Base-by-base conservation (phyloP, 352 stramenopile species). In the Phytophthora capsici region DNA sequence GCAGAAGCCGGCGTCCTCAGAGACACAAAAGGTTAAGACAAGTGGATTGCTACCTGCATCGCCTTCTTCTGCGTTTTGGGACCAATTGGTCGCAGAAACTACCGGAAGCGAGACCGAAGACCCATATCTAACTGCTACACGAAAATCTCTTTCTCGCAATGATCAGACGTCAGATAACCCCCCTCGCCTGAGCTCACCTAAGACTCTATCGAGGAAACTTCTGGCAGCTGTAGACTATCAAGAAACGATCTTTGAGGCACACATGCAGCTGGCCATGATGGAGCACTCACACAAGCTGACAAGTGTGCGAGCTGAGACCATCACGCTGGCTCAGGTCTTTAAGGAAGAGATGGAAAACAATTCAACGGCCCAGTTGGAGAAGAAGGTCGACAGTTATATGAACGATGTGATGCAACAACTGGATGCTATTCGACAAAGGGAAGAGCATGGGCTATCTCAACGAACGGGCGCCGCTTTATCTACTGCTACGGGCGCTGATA, bases 201-300 rank as follows among this genome's bases (percentile, higher is more conserved):
- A 60, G 16, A 72, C 80, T 2, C 75, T 93, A 0, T 77, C 82
- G 0, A 79, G 70, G 28, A 68, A 56, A 10, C 41, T 93, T 25
- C 61, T 93, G 6, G 82, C 82, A 6, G 82, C 83, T 28, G 77
- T 93, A 1, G 84, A 88, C 44, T 90, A 86, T 32, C 81, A 90
- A 49, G 84, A 93, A 55, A 68, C 78, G 1, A 78, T 93, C 23
- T 70, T 83, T 22, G 78, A 89, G 2, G 84, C 84, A 0, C 82
- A 90, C 20, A 45, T 89, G 16, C 80, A 91, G 37, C 32, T 91
- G 9, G 61, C 73, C 1, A 71, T 79, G 54, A 84, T 93, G 69
- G 82, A 90, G 47, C 78, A 89, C 17, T 55, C 72, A 2, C 80
- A 85, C 6, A 61, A 75, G 9, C 30, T 92, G 8, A 78, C 90